Conservation (phyloP, 2,329 filamentous ascomycete genomes). For the Claviceps sp. region DNA sequence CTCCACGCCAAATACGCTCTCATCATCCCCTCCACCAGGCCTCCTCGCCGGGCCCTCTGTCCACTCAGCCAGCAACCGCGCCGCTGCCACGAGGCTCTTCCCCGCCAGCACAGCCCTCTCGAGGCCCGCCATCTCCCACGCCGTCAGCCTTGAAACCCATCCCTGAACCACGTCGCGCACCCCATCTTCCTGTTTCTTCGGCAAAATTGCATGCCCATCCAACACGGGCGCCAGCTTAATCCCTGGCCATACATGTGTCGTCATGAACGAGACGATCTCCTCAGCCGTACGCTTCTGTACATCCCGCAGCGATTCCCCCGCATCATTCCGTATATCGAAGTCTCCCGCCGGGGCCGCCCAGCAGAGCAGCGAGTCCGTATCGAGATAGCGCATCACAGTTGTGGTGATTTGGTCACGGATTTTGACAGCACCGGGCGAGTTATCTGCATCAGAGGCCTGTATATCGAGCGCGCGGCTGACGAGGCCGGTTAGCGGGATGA, state of each 20-base stretch:
- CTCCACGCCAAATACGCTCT: slow-evolving; percentile 56
- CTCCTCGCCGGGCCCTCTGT: slow-evolving; percentile 53
- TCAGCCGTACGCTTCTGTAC: slow-evolving; percentile 57
- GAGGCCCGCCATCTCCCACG: slow-evolving; percentile 75
- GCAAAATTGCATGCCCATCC: slow-evolving; percentile 64
- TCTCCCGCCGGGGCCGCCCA: slow-evolving; percentile 53
- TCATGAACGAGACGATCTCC: slow-evolving; percentile 59
- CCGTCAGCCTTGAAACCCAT: slow-evolving; percentile 60
- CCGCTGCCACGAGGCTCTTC: slow-evolving; percentile 73
- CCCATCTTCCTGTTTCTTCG: slow-evolving; percentile 54
- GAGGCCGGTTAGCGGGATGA: slow-evolving; percentile 82
- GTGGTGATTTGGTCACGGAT: slow-evolving; percentile 51
- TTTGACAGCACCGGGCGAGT: slow-evolving; percentile 25
- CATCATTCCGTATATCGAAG: slow-evolving; percentile 30
- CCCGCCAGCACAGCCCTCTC: slow-evolving; percentile 74
- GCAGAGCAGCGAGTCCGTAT: slow-evolving; percentile 86
- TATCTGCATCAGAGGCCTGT: slow-evolving; percentile 44
- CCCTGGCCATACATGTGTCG: slow-evolving; percentile 68
- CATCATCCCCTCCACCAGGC: slow-evolving; percentile 13
- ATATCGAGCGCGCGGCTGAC: slow-evolving; percentile 77
- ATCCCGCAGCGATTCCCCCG: slow-evolving; percentile 50
- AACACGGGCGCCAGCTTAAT: slow-evolving; percentile 67
- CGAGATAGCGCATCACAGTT: slow-evolving; percentile 70
- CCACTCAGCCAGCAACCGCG: slow-evolving; percentile 74
- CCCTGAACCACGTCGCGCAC: slow-evolving; percentile 65